These are phyloP conservation scores for Canariomyces notabilis DNA, from an alignment of 2,329 filamentous ascomycete genomes.

Conservation along the genomic window DNA sequence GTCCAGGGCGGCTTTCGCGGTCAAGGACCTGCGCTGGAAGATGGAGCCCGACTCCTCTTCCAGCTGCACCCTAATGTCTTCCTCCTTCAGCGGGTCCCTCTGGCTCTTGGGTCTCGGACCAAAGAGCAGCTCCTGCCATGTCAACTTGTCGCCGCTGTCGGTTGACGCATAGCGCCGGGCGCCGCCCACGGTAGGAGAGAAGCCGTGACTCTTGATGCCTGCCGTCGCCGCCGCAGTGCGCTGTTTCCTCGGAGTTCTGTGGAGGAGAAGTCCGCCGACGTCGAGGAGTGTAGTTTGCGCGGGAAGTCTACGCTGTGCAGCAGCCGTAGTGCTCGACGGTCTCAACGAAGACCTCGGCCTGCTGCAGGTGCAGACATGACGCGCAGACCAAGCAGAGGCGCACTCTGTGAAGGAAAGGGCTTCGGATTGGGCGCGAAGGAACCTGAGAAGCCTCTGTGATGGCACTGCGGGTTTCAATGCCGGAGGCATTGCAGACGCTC, in stretches of 20 bases:
- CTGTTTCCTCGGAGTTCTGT: slow-evolving; percentile 25
- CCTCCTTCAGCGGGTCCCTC: slow-evolving; percentile 17
- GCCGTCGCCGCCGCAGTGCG: slow-evolving; percentile 12
- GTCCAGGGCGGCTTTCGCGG: slow-evolving; percentile 75
- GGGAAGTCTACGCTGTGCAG: slow-evolving; percentile 10
- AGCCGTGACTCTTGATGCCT: slow-evolving; percentile 4
- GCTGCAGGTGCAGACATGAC: slow-evolving; percentile 17
- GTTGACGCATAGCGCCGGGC: slow-evolving; percentile 29
- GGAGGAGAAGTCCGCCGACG: slow-evolving; percentile 26
- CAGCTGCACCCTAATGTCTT: slow-evolving; percentile 36
- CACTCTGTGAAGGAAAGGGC: slow-evolving; percentile 32
- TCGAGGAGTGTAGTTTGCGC: slow-evolving; percentile 22
- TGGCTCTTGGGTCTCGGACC: slow-evolving; percentile 36
- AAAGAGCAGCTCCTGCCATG: slow-evolving; percentile 49
- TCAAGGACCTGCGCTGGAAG: slow-evolving; percentile 65
- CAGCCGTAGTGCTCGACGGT: neutral
- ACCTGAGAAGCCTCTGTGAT: slow-evolving; percentile 59
- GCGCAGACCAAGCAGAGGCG: slow-evolving; percentile 3
- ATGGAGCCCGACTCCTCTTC: slow-evolving; percentile 49
- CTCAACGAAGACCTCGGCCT: neutral
- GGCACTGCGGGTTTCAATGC: slow-evolving; percentile 43
- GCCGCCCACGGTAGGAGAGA: slow-evolving; percentile 2
- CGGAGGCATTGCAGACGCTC: slow-evolving; percentile 38
- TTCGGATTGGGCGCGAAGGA: slow-evolving; percentile 66
- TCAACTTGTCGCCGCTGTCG: slow-evolving; percentile 23